Percentiles rank a stretch among this genome's conserved stretches.
These are phyloP conservation scores for Urtica urens DNA, from an alignment of 306 rosid genomes.

Conservation along the genomic window DNA sequence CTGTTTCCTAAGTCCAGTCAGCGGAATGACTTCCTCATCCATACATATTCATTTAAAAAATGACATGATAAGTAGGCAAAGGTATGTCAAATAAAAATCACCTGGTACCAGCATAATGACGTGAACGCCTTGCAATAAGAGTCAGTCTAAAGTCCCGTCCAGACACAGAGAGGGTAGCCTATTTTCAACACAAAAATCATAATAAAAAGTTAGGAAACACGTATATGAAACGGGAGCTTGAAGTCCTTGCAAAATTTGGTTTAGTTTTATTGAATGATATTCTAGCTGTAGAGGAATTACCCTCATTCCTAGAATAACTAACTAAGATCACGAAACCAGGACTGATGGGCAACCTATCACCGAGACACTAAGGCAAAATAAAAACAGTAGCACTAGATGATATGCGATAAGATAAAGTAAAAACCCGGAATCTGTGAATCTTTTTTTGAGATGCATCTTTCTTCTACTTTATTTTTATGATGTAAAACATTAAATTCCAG, in stretches of 20 bases:
- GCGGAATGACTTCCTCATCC: neutral
- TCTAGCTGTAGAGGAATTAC: neutral
- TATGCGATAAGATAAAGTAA: no score
- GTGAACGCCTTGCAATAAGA: conserved; percentile 86
- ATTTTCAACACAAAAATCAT: conserved; percentile 20
- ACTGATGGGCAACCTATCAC: no score
- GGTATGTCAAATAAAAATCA: conserved; percentile 7
- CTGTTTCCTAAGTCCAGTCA: neutral
- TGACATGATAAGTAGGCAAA: neutral
- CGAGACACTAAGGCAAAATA: no score
- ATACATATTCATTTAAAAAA: neutral
- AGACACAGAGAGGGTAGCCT: conserved; percentile 60
- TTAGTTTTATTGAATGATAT: no score
- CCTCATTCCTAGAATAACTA: neutral
- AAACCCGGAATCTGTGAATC: no score
- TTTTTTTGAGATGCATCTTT: no score
- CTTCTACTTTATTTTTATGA: no score
- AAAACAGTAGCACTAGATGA: no score
- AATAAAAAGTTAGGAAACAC: no score
- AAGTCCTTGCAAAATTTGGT: no score
- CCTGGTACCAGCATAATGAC: conserved; percentile 99
- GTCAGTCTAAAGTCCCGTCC: conserved; percentile 58
- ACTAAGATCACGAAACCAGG: no score
- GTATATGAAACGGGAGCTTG: no score
- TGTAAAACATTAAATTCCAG: neutral